Evolutionary conservation across 2,329 filamentous ascomycete genomes (phyloP).

Genomic region (Calonectria ilicicola): DNA sequence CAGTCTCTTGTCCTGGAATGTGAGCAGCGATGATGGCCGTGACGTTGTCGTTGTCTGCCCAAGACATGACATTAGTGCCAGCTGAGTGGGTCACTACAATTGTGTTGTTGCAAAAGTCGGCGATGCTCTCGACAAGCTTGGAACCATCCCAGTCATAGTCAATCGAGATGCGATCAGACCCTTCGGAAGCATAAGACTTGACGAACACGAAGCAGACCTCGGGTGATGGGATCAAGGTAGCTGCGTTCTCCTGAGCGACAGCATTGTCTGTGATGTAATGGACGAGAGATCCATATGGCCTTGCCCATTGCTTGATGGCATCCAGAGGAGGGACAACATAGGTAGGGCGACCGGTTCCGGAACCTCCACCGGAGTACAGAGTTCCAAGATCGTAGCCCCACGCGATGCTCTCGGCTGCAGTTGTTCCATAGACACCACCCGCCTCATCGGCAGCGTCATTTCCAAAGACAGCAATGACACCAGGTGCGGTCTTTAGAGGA

Average conservation of each 20-base stretch:
- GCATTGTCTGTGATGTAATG: slow-evolving; percentile 68
- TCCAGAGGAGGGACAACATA: slow-evolving; percentile 75
- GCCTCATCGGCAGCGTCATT: slow-evolving; percentile 53
- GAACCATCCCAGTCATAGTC: slow-evolving; percentile 70
- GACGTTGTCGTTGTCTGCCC: slow-evolving; percentile 70
- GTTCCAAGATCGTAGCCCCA: slow-evolving; percentile 61
- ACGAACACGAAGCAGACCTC: slow-evolving; percentile 76
- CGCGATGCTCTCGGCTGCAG: neutral
- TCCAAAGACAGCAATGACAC: slow-evolving; percentile 67
- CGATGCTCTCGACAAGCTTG: slow-evolving; percentile 65
- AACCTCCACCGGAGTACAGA: slow-evolving; percentile 77
- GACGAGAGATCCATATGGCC: slow-evolving; percentile 62
- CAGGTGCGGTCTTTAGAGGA: slow-evolving; percentile 63
- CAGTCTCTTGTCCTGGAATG: slow-evolving; percentile 71
- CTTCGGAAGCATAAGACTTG: slow-evolving; percentile 74
- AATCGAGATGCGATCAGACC: slow-evolving; percentile 63
- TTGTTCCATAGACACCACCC: neutral
- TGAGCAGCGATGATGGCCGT: slow-evolving; percentile 72
- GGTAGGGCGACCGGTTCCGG: slow-evolving; percentile 71
- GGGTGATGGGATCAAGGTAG: slow-evolving; percentile 67
- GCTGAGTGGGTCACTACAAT: slow-evolving; percentile 70
- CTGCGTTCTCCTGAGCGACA: slow-evolving; percentile 66
- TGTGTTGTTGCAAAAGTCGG: slow-evolving; percentile 59
- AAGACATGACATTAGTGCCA: slow-evolving; percentile 67
- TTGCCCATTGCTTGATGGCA: slow-evolving; percentile 70